Evolutionary conservation across 257 asterid species (phyloP).

Genomic region (Plectranthus barbatus): DNA sequence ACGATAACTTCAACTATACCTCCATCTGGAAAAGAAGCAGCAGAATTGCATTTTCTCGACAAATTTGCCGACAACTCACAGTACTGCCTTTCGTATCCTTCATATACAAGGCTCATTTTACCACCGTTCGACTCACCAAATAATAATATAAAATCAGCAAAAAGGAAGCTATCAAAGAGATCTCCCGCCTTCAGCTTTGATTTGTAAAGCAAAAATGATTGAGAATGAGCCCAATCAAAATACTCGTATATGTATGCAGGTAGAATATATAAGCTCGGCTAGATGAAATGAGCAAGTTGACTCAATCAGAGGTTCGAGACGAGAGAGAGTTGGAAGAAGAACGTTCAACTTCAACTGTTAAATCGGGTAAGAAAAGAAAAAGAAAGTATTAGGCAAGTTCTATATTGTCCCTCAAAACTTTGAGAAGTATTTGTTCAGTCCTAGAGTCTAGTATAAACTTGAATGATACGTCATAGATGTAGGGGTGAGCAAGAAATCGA

Average conservation of each 20-base stretch:
- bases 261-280: not conserved
- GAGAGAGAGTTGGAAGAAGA: not conserved
- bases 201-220: not conserved
- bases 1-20: slow-evolving; percentile 32
- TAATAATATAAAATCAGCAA: slow-evolving; percentile 1
- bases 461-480: too few relatives aligned
- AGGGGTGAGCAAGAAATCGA: too few relatives aligned
- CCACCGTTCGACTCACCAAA: slow-evolving; percentile 18
- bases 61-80: slow-evolving; percentile 87
- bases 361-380: not conserved
- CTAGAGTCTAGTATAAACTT: too few relatives aligned
- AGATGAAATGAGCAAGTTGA: slow-evolving; percentile 15
- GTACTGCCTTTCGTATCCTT: slow-evolving; percentile 88
- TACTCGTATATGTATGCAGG: not conserved
- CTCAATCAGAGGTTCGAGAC: slow-evolving; percentile 22
- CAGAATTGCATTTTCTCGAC: slow-evolving; percentile 64
- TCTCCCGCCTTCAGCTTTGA: not conserved
- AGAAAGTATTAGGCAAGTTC: too few relatives aligned
- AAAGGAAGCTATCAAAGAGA: not conserved
- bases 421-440: too few relatives aligned
- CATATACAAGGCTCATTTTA: slow-evolving; percentile 80
- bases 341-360: not conserved
- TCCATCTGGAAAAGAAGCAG: slow-evolving; percentile 61
- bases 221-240: slow-evolving; percentile 1
- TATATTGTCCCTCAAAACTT: too few relatives aligned